Evolutionary conservation across 1,284 basidiomycete genomes (phyloP).

Genomic region (Kwoniella shivajii): DNA sequence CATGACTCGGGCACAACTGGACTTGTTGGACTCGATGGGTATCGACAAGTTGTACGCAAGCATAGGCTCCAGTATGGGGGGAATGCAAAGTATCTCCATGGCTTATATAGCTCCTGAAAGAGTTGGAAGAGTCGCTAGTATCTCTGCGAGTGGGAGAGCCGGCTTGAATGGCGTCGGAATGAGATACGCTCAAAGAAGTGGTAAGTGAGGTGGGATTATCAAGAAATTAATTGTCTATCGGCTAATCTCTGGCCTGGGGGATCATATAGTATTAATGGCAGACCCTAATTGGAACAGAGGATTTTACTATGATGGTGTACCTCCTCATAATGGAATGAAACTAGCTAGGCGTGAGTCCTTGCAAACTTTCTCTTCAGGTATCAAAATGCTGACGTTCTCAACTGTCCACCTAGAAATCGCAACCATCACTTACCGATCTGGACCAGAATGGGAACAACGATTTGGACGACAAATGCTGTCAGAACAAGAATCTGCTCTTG

Average conservation of each 20-base stretch:
- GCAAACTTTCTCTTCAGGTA: neutral
- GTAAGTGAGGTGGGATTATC: slow-evolving; percentile 57
- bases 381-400: slow-evolving; percentile 1
- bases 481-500: slow-evolving; percentile 39
- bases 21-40: slow-evolving; percentile 79
- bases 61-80: slow-evolving; percentile 94
- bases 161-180: slow-evolving; percentile 91
- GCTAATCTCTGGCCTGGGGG: neutral
- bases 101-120: slow-evolving; percentile 89
- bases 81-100: slow-evolving; percentile 95
- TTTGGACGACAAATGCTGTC: slow-evolving; percentile 70
- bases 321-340: slow-evolving; percentile 98
- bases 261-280: slow-evolving; percentile 84
- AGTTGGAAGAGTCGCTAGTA: slow-evolving; percentile 85
- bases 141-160: slow-evolving; percentile 89
- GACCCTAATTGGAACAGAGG: slow-evolving; percentile 99
- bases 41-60: slow-evolving; percentile 87
- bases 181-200: slow-evolving; percentile 92
- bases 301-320: slow-evolving; percentile 93
- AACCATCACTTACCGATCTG: slow-evolving; percentile 97
- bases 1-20: slow-evolving; percentile 91
- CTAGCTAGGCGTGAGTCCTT: slow-evolving; percentile 82
- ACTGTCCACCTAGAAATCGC: slow-evolving; percentile 77
- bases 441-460: slow-evolving; percentile 97
- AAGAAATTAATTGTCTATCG: neutral